Evolutionary conservation across 2,329 filamentous ascomycete species (phyloP).

Genomic region (Nigrograna mackinnonii): DNA sequence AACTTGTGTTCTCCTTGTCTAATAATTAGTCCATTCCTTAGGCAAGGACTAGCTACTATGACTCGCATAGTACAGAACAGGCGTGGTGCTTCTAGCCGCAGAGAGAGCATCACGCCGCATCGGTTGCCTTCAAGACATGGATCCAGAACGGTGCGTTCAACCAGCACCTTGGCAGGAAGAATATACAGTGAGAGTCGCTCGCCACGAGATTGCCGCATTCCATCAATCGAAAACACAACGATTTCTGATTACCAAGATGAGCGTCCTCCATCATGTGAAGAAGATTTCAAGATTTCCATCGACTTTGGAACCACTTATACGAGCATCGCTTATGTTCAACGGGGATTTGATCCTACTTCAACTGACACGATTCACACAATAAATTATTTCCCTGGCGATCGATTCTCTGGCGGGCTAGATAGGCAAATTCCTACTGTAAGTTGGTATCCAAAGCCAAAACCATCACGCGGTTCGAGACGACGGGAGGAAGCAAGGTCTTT

Average conservation of each 20-base stretch:
- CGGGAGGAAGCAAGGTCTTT: no score
- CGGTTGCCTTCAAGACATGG: background rate
- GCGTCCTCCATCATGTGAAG: background rate
- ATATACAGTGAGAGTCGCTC: background rate
- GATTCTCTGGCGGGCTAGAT: background rate
- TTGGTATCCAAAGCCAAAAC: background rate
- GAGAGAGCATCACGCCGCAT: no score
- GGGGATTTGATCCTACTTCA: background rate
- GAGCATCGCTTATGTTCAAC: constrained; percentile 8
- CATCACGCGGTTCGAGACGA: no score
- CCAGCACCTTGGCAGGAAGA: background rate
- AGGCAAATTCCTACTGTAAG: background rate
- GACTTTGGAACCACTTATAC: constrained; percentile 17
- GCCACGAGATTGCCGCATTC: background rate
- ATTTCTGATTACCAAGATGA: background rate
- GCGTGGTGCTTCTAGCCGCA: no score
- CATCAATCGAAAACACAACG: background rate
- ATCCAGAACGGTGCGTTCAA: background rate
- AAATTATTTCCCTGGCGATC: background rate
- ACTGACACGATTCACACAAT: background rate
- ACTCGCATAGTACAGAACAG: no score
- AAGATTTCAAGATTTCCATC: constrained; percentile 10
- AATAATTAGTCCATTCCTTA: no score
- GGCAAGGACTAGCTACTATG: no score
- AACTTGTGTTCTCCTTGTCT: no score